Evolutionary conservation across 2,329 filamentous ascomycete species (phyloP).

Genomic region (Proliferodiscus dingleyae): DNA sequence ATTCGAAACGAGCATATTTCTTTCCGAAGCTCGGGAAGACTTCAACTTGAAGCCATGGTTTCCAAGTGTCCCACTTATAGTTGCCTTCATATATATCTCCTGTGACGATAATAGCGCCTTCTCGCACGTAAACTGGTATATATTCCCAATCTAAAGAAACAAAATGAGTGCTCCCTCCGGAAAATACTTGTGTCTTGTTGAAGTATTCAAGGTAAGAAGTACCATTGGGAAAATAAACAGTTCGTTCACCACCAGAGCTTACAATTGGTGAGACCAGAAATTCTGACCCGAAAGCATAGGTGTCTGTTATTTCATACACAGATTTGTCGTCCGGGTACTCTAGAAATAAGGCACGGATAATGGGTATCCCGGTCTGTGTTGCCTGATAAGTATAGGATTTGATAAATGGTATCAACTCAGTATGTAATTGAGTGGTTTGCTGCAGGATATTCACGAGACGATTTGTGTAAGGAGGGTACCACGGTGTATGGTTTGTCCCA

Average conservation of each 20-base stretch:
- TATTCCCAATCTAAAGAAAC: slow-evolving; percentile 19
- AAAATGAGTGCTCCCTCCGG: slow-evolving; percentile 20
- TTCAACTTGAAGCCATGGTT: slow-evolving; percentile 29
- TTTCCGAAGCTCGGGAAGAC: slow-evolving; percentile 31
- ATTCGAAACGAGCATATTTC: slow-evolving; percentile 23
- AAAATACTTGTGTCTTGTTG: slow-evolving; percentile 27
- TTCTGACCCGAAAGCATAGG: slow-evolving; percentile 33
- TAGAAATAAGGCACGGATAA: slow-evolving; percentile 34
- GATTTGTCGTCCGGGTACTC: slow-evolving; percentile 29
- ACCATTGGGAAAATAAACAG: slow-evolving; percentile 31
- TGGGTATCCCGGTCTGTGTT: slow-evolving; percentile 29
- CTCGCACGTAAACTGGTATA: slow-evolving; percentile 32
- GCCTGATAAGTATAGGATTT: slow-evolving; percentile 30
- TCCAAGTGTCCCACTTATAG: slow-evolving; percentile 33
- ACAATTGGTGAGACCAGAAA: slow-evolving; percentile 34
- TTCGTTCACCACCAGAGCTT: slow-evolving; percentile 21
- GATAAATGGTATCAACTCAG: slow-evolving; percentile 32
- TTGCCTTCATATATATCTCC: slow-evolving; percentile 34
- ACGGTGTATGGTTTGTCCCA: slow-evolving; percentile 33
- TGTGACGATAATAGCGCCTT: slow-evolving; percentile 31
- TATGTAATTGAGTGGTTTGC: slow-evolving; percentile 29
- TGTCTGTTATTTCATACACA: slow-evolving; percentile 25
- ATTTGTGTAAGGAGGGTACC: slow-evolving; percentile 31
- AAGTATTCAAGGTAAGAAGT: slow-evolving; percentile 32
- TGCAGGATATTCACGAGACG: slow-evolving; percentile 30